Evolutionary conservation across 1,284 basidiomycete species (phyloP).

Genomic region (Irpex sp.): DNA sequence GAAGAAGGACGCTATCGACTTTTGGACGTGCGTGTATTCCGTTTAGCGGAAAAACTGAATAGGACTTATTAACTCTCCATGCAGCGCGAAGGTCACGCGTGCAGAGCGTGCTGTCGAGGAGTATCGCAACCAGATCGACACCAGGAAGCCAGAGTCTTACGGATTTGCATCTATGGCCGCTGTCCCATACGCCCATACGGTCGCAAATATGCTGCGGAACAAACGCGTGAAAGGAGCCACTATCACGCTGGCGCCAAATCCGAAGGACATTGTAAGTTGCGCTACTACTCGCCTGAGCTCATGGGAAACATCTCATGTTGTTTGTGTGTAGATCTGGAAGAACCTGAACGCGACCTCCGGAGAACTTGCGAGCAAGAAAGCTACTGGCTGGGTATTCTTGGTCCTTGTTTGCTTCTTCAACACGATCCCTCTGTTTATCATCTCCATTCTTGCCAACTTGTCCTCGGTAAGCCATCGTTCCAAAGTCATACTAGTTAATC

Average conservation of each 20-base stretch:
- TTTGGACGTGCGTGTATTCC: slow-evolving; percentile 58
- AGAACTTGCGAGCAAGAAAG: slow-evolving; percentile 63
- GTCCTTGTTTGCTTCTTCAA: slow-evolving; percentile 84
- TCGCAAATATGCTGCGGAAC: slow-evolving; percentile 62
- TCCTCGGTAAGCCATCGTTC: slow-evolving; percentile 41
- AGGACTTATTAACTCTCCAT: neutral
- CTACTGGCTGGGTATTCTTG: slow-evolving; percentile 76
- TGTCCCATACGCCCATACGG: slow-evolving; percentile 86
- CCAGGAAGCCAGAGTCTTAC: slow-evolving; percentile 81
- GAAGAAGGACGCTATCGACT: slow-evolving; percentile 82
- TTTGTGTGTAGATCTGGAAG: slow-evolving; percentile 67
- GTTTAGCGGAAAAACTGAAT: neutral
- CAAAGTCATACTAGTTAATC: neutral
- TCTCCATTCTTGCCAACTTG: slow-evolving; percentile 81
- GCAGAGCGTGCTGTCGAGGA: slow-evolving; percentile 80
- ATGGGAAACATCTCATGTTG: slow-evolving; percentile 8
- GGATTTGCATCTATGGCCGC: slow-evolving; percentile 94
- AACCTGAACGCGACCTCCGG: slow-evolving; percentile 77
- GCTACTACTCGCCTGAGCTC: slow-evolving; percentile 12
- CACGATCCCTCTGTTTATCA: slow-evolving; percentile 81
- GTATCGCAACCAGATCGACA: slow-evolving; percentile 71
- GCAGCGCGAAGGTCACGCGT: slow-evolving; percentile 66
- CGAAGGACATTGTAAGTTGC: slow-evolving; percentile 73
- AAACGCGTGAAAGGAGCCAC: slow-evolving; percentile 74
- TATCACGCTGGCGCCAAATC: slow-evolving; percentile 77